These are phyloP conservation scores for Rhodotorula diobovata DNA, from an alignment of 768 basidiomycete species.

Conservation along the genomic window DNA sequence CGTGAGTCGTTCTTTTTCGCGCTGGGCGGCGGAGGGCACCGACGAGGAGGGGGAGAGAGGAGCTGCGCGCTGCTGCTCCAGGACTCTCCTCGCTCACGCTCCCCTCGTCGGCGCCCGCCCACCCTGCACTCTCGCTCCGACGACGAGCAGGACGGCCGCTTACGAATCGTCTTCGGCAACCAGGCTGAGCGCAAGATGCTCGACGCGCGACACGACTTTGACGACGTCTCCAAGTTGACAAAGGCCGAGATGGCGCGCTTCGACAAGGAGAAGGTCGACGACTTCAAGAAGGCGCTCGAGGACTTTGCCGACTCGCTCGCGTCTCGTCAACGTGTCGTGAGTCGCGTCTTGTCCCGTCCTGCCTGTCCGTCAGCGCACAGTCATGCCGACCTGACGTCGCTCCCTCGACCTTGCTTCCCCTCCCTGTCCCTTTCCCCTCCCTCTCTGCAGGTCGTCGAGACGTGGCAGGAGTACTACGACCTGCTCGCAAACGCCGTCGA, in stretches of 20 bases:
- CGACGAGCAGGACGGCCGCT: conserved; percentile 23
- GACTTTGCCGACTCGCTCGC: conserved; percentile 84
- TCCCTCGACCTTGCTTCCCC: no score
- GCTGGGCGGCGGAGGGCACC: not conserved
- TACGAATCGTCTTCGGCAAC: conserved; percentile 18
- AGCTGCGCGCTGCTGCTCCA: no score
- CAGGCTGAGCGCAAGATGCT: conserved; percentile 79
- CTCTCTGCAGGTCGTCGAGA: conserved; percentile 15
- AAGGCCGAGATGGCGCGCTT: conserved; percentile 86
- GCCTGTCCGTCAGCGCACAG: no score
- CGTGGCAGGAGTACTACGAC: conserved; percentile 34
- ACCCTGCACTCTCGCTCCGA: not conserved
- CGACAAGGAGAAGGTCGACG: conserved; percentile 86
- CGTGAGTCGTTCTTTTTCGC: conserved; percentile 50
- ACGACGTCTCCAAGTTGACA: conserved; percentile 76
- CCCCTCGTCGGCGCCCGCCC: not conserved
- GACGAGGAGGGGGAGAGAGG: not conserved
- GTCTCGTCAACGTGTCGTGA: conserved; percentile 64
- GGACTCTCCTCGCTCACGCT: not conserved
- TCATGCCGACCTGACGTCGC: no score
- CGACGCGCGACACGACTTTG: conserved; percentile 82
- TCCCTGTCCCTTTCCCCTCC: no score
- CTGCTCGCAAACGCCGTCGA: conserved; percentile 18
- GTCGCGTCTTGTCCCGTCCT: not conserved
- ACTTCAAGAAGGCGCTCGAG: conserved; percentile 81